Conservation (phyloP, 108 stramenopile species). For the Ochromonas danica region DNA sequence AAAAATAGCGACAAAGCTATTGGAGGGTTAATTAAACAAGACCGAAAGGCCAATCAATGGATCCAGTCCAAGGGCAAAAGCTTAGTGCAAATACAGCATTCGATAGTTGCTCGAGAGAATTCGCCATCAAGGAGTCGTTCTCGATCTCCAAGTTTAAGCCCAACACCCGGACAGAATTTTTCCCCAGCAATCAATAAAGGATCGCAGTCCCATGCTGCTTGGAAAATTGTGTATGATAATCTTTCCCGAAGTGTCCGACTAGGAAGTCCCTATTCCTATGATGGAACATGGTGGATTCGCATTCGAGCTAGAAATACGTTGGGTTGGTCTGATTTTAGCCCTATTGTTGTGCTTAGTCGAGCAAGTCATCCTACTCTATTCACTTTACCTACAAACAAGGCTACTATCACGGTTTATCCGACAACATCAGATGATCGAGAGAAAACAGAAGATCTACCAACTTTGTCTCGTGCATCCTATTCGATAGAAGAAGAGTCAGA, state of each 20-base stretch:
- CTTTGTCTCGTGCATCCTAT: no score
- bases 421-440: no score
- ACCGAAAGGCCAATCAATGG: conserved; percentile 20
- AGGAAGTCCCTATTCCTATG: background rate
- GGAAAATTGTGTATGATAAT: conserved; percentile 7
- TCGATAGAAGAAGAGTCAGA: no score
- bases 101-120: background rate
- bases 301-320: background rate
- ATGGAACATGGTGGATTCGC: background rate
- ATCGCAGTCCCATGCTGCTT: background rate
- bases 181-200: background rate
- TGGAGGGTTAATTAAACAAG: background rate
- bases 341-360: background rate
- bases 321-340: conserved; percentile 1
- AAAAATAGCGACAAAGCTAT: background rate
- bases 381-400: no score
- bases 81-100: background rate
- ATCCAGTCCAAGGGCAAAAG: background rate
- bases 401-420: no score
- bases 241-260: background rate
- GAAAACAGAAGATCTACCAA: no score
- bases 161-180: background rate
- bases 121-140: background rate
- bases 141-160: background rate
- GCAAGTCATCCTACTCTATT: background rate